Conservation (phyloP, 108 stramenopile species). For the Discostella pseudostelligera region DNA sequence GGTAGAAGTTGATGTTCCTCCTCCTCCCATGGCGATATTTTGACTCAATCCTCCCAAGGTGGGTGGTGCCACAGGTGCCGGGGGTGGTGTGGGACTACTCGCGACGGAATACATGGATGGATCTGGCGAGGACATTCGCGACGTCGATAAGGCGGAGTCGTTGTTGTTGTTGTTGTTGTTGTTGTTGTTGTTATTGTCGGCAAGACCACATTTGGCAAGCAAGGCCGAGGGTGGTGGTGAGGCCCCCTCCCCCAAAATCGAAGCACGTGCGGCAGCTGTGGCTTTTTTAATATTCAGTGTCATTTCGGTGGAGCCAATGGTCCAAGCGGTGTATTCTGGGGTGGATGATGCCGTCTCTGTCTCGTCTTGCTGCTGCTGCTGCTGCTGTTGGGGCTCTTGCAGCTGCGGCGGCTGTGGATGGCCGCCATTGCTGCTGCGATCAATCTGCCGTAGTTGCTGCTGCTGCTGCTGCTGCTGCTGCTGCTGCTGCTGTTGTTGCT, state of each 20-base stretch:
- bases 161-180: constrained; percentile 1
- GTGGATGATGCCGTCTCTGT: background rate
- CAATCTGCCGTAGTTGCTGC: background rate
- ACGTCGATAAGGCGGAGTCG: background rate
- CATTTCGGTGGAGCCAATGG: constrained; percentile 32
- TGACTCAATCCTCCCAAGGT: constrained; percentile 29
- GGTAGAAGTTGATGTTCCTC: background rate
- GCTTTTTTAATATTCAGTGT: background rate
- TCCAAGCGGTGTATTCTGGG: constrained; percentile 23
- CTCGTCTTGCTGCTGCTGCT: background rate
- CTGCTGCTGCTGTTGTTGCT: constrained; percentile 8
- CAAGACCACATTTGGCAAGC: constrained; percentile 11
- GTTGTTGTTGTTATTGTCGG: background rate
- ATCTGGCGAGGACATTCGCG: background rate
- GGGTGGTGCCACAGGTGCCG: background rate
- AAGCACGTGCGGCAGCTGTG: background rate
- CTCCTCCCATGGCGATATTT: constrained; percentile 9
- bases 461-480: constrained; percentile 3
- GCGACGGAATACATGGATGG: background rate
- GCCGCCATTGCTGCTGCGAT: background rate
- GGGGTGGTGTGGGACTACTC: constrained; percentile 3
- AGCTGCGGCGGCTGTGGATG: constrained; percentile 5
- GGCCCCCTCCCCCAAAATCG: background rate
- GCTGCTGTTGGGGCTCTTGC: background rate
- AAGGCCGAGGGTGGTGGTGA: background rate